phyloP scores from a whole-genome alignment of 108 stramenopile species.

The Cyclotella atomus region DNA sequence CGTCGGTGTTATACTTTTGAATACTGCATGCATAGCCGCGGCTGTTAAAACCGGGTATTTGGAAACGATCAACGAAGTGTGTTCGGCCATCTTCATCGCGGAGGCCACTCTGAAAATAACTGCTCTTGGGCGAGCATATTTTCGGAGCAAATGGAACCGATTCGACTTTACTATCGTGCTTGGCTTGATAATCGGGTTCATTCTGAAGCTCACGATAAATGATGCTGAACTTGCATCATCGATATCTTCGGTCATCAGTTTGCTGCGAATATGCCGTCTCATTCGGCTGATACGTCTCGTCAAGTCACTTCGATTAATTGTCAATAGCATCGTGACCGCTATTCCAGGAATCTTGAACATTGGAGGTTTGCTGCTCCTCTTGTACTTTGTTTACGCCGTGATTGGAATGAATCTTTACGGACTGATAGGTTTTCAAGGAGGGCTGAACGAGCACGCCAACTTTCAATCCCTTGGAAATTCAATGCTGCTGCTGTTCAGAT shows the following conservation, averaged over 20 bases:
- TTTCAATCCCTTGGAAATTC: conserved; percentile 63
- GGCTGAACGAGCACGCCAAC: conserved; percentile 57
- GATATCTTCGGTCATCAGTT: conserved; percentile 46
- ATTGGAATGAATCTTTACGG: conserved; percentile 56
- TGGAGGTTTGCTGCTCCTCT: conserved; percentile 55
- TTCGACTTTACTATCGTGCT: conserved; percentile 67
- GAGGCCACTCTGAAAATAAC: conserved; percentile 62
- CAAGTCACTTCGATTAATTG: conserved; percentile 51
- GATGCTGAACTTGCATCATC: conserved; percentile 15
- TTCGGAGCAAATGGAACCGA: conserved; percentile 60
- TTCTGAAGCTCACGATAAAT: conserved; percentile 16
- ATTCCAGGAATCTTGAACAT: conserved; percentile 73
- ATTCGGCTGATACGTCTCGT: conserved; percentile 57
- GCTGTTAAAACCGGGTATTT: conserved; percentile 30
- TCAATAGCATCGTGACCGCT: conserved; percentile 63
- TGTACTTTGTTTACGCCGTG: conserved; percentile 74
- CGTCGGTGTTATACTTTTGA: conserved; percentile 55
- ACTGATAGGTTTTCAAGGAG: conserved; percentile 32
- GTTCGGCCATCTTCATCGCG: conserved; percentile 57
- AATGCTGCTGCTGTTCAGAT: conserved; percentile 66
- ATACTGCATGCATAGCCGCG: conserved; percentile 51
- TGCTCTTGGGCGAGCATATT: conserved; percentile 49
- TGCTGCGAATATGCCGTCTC: conserved; percentile 69
- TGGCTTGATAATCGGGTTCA: conserved; percentile 55
- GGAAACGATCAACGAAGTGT: conserved; percentile 44